Conservation (phyloP, 257 asterid species). For the Osmanthus fragrans region DNA sequence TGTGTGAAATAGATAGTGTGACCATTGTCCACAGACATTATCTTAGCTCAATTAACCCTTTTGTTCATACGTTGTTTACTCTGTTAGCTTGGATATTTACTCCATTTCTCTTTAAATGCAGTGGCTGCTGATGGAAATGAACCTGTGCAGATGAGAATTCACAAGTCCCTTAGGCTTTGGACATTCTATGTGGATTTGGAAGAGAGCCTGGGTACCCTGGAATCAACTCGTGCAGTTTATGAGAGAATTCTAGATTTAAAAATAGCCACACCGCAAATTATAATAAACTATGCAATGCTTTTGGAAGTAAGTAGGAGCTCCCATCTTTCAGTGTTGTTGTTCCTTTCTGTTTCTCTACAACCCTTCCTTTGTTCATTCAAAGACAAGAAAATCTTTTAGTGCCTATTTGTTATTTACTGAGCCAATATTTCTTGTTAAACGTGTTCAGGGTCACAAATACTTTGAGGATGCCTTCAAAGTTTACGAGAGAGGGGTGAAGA, state of each 20-base stretch:
- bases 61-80: background rate
- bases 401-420: background rate
- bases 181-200: slow-evolving; percentile 94
- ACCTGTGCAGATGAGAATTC: slow-evolving; percentile 93
- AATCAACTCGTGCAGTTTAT: slow-evolving; percentile 86
- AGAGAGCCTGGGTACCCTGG: slow-evolving; percentile 87
- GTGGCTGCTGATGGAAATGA: slow-evolving; percentile 94
- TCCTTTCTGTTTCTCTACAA: slow-evolving; percentile 4
- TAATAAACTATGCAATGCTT: slow-evolving; percentile 88
- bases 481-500: slow-evolving; percentile 93
- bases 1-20: background rate
- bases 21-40: background rate
- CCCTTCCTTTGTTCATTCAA: slow-evolving; percentile 3
- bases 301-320: slow-evolving; percentile 59
- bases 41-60: background rate
- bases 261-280: slow-evolving; percentile 96
- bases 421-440: slow-evolving; percentile 19
- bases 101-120: slow-evolving; percentile 36
- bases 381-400: background rate
- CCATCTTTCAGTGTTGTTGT: background rate
- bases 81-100: slow-evolving; percentile 16
- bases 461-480: slow-evolving; percentile 97
- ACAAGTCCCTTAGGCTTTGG: slow-evolving; percentile 90
- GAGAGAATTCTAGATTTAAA: slow-evolving; percentile 86
- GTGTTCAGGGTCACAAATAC: slow-evolving; percentile 72